phyloP scores from a whole-genome alignment of 148 eudicot genomes.

The Camellia granthamiana region DNA sequence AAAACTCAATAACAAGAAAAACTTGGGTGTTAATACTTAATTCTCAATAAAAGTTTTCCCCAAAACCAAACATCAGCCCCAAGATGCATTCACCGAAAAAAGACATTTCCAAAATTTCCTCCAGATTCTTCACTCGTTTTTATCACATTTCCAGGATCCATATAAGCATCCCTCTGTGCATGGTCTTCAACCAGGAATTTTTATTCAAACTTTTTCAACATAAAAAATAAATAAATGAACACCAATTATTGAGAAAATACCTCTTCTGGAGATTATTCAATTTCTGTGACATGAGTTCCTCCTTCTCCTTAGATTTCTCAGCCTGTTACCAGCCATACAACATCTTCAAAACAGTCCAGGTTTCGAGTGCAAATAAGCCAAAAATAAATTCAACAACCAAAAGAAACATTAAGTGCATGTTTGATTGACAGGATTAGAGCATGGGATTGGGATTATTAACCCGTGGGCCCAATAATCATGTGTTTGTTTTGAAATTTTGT shows the following conservation, averaged over 20 bases:
- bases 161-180: not conserved
- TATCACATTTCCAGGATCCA: not conserved
- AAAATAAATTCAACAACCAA: not conserved
- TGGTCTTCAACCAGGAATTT: not conserved
- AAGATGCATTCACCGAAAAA: not conserved
- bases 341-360: constrained; percentile 14
- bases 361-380: not conserved
- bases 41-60: not conserved
- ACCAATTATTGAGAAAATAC: constrained; percentile 29
- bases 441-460: too few relatives aligned
- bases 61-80: not conserved
- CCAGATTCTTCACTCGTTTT: not conserved
- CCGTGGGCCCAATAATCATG: too few relatives aligned
- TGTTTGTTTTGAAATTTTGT: too few relatives aligned
- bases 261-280: constrained; percentile 47
- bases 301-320: constrained; percentile 85
- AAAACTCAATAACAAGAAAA: too few relatives aligned
- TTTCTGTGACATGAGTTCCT: constrained; percentile 61
- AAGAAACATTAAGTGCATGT: not conserved
- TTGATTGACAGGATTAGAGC: too few relatives aligned
- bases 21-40: not conserved
- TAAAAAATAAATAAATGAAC: not conserved
- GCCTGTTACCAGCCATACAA: constrained; percentile 54
- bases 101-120: not conserved
- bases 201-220: not conserved